Conservation (phyloP, 1,139 yeast genomes). For the Yamadazyma friedrichii region DNA sequence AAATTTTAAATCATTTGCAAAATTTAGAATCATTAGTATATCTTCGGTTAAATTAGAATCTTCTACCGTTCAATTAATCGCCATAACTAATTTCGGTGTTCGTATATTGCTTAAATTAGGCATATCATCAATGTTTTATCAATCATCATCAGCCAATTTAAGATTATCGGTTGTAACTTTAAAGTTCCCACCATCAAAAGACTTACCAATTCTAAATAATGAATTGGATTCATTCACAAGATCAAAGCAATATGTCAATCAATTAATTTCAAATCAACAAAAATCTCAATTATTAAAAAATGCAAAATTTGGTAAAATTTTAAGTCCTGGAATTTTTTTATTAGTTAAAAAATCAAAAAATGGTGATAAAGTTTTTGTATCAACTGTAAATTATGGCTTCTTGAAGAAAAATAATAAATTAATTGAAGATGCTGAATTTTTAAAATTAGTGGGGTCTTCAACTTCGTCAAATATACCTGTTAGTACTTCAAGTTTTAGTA, state of each 20-base stretch:
- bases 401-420: conserved; percentile 68
- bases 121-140: conserved; percentile 21
- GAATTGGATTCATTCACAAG: conserved; percentile 47
- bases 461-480: not conserved
- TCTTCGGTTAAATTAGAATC: conserved; percentile 68
- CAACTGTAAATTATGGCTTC: conserved; percentile 83
- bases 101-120: conserved; percentile 66
- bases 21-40: conserved; percentile 60
- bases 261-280: conserved; percentile 43
- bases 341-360: conserved; percentile 43
- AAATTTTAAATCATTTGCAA: conserved; percentile 42
- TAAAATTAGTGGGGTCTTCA: conserved; percentile 40
- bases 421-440: conserved; percentile 79
- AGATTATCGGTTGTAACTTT: conserved; percentile 50
- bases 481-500: not conserved
- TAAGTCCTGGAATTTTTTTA: conserved; percentile 83
- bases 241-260: conserved; percentile 43
- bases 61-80: conserved; percentile 70
- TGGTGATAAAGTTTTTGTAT: conserved; percentile 60
- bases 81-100: conserved; percentile 83
- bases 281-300: conserved; percentile 46
- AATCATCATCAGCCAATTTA: conserved; percentile 26
- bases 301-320: conserved; percentile 50
- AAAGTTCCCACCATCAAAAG: conserved; percentile 75
- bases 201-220: conserved; percentile 53